phyloP scores from a whole-genome alignment of 225 moss, liverwort and hornwort species.

The Physcomitrium patens region DNA sequence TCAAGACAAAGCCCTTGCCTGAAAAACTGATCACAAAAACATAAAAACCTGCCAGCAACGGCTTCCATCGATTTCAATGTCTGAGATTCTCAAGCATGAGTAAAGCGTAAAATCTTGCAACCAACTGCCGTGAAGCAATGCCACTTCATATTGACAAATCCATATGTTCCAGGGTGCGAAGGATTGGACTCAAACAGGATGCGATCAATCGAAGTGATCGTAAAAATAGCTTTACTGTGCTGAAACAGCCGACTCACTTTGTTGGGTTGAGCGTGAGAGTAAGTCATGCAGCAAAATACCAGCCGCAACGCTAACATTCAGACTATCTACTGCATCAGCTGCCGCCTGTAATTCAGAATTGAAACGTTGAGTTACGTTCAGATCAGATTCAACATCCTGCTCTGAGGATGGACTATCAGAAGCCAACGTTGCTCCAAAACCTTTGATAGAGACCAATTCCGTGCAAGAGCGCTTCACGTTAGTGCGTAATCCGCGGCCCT shows the following conservation, averaged over 20 bases:
- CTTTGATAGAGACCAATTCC: conserved; percentile 66
- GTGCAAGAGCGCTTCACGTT: conserved; percentile 92
- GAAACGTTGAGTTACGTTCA: conserved; percentile 28
- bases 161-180: background rate
- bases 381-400: conserved; percentile 33
- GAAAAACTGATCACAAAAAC: no score
- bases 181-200: background rate
- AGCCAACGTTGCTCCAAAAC: conserved; percentile 25
- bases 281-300: conserved; percentile 92
- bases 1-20: no score
- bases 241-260: conserved; percentile 18
- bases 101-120: background rate
- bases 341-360: conserved; percentile 48
- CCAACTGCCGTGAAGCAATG: background rate
- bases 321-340: conserved; percentile 78
- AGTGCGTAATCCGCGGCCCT: conserved; percentile 90
- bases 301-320: conserved; percentile 97
- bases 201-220: background rate
- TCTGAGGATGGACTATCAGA: conserved; percentile 21
- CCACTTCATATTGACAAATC: background rate
- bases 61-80: no score
- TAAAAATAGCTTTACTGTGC: conserved; percentile 30
- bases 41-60: no score
- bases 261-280: conserved; percentile 49
- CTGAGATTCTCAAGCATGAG: no score